Evolutionary conservation across 169 alveolate genomes (phyloP), one percentile per base, ranked within the genome.

Genomic region (Plasmodium cynomolgi): DNA sequence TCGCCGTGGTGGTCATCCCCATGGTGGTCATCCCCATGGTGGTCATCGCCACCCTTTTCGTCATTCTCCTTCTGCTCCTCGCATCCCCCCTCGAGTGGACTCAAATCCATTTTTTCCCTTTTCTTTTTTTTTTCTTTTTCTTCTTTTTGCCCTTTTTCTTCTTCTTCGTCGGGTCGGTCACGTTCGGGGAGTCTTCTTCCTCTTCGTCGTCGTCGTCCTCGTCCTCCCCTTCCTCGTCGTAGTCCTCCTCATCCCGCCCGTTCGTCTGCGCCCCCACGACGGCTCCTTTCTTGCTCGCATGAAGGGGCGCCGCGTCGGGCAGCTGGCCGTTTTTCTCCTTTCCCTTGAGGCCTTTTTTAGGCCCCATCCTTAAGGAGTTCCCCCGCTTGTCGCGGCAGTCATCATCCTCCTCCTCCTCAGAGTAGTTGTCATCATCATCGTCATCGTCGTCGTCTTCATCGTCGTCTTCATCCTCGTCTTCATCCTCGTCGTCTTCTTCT

Each of bases 391-490:
- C 0, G 34, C 17, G 0, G 75, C 17, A n/a, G 6, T 62, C 93
- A 29, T 84, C 92, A 0, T 86, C 93, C 3, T 75, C 72, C 0
- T 75, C 88, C n/a, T n/a, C n/a, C n/a, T n/a, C n/a, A n/a, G n/a
- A n/a, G n/a, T n/a, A n/a, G n/a, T n/a, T n/a, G 5, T 88, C 88
- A 5, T 88, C 88, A n/a, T 79, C 83, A 23, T 88, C 88, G 0
- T 88, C 84, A 0, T 73, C 93, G 4, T 73, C 84, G 0, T 86
- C 86, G 17, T 79, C 85, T 5, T 75, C 80, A 1, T 74, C 93
- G 1, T 85, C 93, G 31, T 86, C 92, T 26, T 73, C 93, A 0
- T 88, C 83, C n/a, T 88, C 88, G 1, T 79, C 94, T 39, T 79
- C 72, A 0, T 85, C 85, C 1, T 54, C 79, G 1, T 47, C 71